A percentile compares a stretch with the other conserved stretches of the same genome.
Evolutionary conservation across 140 eudicot genomes (phyloP).

Genomic region (Erigeron philadelphicus): DNA sequence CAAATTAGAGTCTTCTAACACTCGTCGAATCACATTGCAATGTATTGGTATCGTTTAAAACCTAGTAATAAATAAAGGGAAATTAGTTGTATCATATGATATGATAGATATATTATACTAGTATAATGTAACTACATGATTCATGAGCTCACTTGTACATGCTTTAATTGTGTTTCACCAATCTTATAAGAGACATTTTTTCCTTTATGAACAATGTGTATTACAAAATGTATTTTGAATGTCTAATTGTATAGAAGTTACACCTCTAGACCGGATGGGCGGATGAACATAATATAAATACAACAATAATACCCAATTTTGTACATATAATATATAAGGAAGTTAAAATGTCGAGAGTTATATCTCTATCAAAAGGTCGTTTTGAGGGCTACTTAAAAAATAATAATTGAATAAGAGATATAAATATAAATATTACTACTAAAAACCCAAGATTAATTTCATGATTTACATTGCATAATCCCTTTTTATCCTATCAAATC

Average conservation of each 20-base stretch:
- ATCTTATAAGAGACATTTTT: background rate
- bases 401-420: background rate
- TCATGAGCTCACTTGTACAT: background rate
- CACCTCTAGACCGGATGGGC: too few relatives aligned
- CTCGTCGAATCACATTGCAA: slow-evolving; percentile 14
- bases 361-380: too few relatives aligned
- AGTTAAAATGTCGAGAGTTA: too few relatives aligned
- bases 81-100: background rate
- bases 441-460: slow-evolving; percentile 25
- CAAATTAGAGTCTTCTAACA: slow-evolving; percentile 22
- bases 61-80: background rate
- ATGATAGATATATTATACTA: background rate
- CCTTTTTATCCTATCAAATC: slow-evolving; percentile 32
- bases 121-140: background rate
- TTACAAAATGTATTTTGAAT: slow-evolving; percentile 4
- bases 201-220: background rate
- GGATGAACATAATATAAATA: too few relatives aligned
- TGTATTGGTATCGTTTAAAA: background rate
- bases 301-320: too few relatives aligned
- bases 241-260: background rate
- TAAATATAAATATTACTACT: slow-evolving; percentile 8
- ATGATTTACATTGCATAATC: slow-evolving; percentile 33
- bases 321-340: too few relatives aligned
- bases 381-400: too few relatives aligned
- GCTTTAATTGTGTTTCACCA: background rate